Conservation (phyloP, 805 yeast genomes). For the Barnettozyma vustinii region DNA sequence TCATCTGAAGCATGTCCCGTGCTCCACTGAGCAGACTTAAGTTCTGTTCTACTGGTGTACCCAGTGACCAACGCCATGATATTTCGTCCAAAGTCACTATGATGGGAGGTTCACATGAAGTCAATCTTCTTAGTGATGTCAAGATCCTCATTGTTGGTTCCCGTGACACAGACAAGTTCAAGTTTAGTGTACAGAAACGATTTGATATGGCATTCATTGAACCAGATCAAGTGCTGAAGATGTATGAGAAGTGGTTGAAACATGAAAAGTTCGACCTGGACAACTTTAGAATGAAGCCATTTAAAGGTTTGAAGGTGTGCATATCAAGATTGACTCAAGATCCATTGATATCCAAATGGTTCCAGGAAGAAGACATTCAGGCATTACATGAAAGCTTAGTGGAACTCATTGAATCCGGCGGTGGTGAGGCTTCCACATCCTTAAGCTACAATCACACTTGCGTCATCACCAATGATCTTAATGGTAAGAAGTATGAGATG, state of each 20-base stretch:
- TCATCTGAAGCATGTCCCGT: background rate
- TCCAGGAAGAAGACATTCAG: constrained; percentile 15
- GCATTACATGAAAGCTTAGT: constrained; percentile 27
- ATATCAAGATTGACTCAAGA: constrained; percentile 30
- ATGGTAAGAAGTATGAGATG: constrained; percentile 48
- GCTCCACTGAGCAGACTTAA: constrained; percentile 10
- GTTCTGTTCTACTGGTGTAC: constrained; percentile 25
- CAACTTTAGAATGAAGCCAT: constrained; percentile 34
- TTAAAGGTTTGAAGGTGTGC: constrained; percentile 36
- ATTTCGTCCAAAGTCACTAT: constrained; percentile 41
- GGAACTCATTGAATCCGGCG: constrained; percentile 34
- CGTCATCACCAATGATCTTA: constrained; percentile 43
- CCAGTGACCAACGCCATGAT: constrained; percentile 27
- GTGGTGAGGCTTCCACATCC: constrained; percentile 48
- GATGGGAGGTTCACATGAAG: constrained; percentile 55
- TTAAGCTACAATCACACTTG: constrained; percentile 39
- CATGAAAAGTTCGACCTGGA: constrained; percentile 32
- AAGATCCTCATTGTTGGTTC: constrained; percentile 56
- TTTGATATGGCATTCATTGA: constrained; percentile 53
- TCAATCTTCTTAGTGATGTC: constrained; percentile 57
- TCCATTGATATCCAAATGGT: constrained; percentile 10
- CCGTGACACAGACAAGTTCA: constrained; percentile 53
- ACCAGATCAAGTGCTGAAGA: constrained; percentile 37
- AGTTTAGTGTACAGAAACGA: constrained; percentile 44
- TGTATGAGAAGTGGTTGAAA: constrained; percentile 47